Conservation (phyloP, 441 rosid species). For the Croton setiger region DNA sequence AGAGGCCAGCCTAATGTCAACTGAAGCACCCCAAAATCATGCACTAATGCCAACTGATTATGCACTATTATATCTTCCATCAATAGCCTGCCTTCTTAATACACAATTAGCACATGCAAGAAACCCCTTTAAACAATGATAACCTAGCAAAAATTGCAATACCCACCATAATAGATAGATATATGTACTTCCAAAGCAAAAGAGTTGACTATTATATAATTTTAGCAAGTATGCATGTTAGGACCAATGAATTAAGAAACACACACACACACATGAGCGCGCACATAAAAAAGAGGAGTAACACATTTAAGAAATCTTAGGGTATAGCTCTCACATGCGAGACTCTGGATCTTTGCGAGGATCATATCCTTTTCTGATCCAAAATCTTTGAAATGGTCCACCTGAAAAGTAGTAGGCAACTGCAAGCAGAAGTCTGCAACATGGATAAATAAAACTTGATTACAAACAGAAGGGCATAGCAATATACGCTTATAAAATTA, state of each 20-base stretch:
- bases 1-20: neutral
- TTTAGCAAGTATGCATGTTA: neutral
- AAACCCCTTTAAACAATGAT: neutral
- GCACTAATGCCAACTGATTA: neutral
- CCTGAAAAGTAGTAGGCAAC: slow-evolving; percentile 88
- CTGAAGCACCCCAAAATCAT: neutral
- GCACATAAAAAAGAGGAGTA: neutral
- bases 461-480: slow-evolving; percentile 1
- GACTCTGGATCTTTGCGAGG: slow-evolving; percentile 95
- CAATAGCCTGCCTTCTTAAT: neutral
- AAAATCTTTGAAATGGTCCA: slow-evolving; percentile 91
- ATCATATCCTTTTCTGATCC: slow-evolving; percentile 98
- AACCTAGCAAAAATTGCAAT: neutral
- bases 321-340: slow-evolving; percentile 59
- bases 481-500: slow-evolving; percentile 1
- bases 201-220: neutral
- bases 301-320: neutral
- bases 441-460: slow-evolving; percentile 15
- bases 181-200: neutral
- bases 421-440: slow-evolving; percentile 72
- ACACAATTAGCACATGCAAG: neutral
- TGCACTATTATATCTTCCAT: neutral
- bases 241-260: neutral
- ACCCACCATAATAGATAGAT: neutral
- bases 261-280: neutral